Evolutionary conservation across 169 alveolate species (phyloP), one percentile per base, ranked within the genome.

Genomic region (Babesia bovis): DNA sequence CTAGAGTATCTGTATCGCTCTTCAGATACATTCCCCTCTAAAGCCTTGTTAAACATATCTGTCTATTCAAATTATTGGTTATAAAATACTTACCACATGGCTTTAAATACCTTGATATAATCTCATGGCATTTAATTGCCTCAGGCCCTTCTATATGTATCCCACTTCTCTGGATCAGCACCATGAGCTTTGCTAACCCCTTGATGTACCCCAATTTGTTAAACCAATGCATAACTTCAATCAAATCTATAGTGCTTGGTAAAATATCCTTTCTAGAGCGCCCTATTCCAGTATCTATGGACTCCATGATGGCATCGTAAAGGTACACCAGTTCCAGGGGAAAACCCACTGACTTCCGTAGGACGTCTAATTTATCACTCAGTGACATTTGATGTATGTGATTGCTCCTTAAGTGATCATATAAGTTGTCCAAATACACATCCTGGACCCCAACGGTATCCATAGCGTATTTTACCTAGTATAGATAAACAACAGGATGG

Each of bases 401-500:
- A 3, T 15, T 0, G 25, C 21, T 47, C 19, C 68, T 13, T 25
- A 67, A 2, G 5, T 40, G 57, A 19, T 3, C 30, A 28, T 57
- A 67, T 25, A 67, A 9, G 32, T 57, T 44, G 15, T 50, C 58
- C 44, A 67, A 53, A 32, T 52, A 67, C 33, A 33, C 28, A 26
- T 67, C 68, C 3, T 19, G 25, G 33, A 28, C 15, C 3, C 44
- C 19, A 26, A 55, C 26, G 9, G 59, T 3, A 2, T 33, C 47
- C 26, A 67, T 50, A 2, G 56, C 78, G 3, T 51, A 32, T n/a
- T 57, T 67, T 4, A 42, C 66, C 78, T 67, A 52, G n/a, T 2
- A 19, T 5, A 51, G 4, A 42, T 3, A 13, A 4, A 4, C 0
- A 38, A 9, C 19, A 7, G 45, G 28, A 9, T 4, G 42, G 5